A percentile compares a stretch with the other conserved stretches of the same genome.
These are phyloP conservation scores for Hygrophoropsis aurantiaca DNA, from an alignment of 768 basidiomycete species.

Conservation along the genomic window DNA sequence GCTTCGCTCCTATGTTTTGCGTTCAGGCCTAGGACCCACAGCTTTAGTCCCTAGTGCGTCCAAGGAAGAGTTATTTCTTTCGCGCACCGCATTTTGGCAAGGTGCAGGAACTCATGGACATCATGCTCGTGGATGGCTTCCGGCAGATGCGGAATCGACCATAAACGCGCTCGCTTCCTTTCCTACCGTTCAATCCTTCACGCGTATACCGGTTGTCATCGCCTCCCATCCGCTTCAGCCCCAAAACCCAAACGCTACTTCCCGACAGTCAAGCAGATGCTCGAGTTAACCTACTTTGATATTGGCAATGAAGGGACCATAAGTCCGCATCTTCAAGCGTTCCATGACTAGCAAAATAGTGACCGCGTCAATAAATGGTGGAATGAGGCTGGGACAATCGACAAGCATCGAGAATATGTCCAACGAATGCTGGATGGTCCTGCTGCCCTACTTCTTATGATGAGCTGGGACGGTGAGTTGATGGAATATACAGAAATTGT, in stretches of 20 bases:
- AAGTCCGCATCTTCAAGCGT: constrained; percentile 39
- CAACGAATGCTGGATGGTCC: constrained; percentile 35
- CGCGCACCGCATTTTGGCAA: constrained; percentile 48
- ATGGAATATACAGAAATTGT: constrained; percentile 47
- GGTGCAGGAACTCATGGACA: constrained; percentile 40
- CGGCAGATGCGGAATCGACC: constrained; percentile 27
- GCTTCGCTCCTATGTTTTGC: constrained; percentile 36
- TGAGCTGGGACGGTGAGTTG: constrained; percentile 45
- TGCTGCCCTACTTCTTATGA: constrained; percentile 38
- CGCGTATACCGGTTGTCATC: constrained; percentile 45
- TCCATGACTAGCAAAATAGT: constrained; percentile 50
- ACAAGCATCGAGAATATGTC: constrained; percentile 44
- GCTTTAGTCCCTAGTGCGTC: constrained; percentile 9
- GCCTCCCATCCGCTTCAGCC: constrained; percentile 50
- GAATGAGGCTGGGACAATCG: constrained; percentile 44
- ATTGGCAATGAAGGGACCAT: constrained; percentile 10
- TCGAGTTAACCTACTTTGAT: constrained; percentile 31
- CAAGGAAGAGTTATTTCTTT: constrained; percentile 35
- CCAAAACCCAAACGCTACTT: constrained; percentile 40
- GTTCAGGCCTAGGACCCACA: constrained; percentile 34
- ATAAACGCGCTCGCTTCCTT: constrained; percentile 24
- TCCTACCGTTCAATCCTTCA: constrained; percentile 41
- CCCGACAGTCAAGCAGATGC: constrained; percentile 31
- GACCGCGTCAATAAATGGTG: constrained; percentile 46
- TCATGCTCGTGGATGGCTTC: constrained; percentile 33